Evolutionary conservation across 805 yeast species (phyloP).

Genomic region (Yarrowia porcina): DNA sequence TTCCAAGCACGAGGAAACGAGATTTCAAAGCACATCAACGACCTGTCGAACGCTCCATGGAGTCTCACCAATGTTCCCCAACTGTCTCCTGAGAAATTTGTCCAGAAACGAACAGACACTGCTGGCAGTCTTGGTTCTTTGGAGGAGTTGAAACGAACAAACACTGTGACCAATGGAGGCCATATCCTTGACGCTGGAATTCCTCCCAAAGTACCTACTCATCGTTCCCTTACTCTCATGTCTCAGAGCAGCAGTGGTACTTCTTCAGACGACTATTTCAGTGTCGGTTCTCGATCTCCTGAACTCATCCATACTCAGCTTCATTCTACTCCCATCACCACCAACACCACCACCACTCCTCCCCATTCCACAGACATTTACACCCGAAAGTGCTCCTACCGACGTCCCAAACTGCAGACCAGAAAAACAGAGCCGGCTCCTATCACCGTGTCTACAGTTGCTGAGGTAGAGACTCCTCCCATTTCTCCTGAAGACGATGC

Average conservation of each 20-base stretch:
- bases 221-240: slow-evolving; percentile 22
- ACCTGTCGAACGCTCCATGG: neutral
- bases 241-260: slow-evolving; percentile 15
- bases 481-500: slow-evolving; percentile 8
- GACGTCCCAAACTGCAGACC: slow-evolving; percentile 5
- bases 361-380: slow-evolving; percentile 22
- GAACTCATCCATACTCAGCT: neutral
- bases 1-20: slow-evolving; percentile 10
- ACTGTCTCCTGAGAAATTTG: neutral
- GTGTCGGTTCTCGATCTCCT: neutral
- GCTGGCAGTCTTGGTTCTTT: slow-evolving; percentile 1
- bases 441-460: neutral
- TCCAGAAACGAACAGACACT: neutral
- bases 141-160: slow-evolving; percentile 11
- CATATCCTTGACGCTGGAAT: slow-evolving; percentile 32
- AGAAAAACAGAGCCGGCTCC: slow-evolving; percentile 10
- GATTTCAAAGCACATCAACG: slow-evolving; percentile 1
- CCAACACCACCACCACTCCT: neutral
- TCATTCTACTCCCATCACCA: neutral
- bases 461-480: slow-evolving; percentile 1
- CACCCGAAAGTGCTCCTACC: slow-evolving; percentile 21
- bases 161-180: neutral
- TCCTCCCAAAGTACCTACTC: slow-evolving; percentile 35
- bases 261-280: slow-evolving; percentile 6
- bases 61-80: neutral